Evolutionary conservation across 164 flowering plant genomes (phyloP), one percentile per base, ranked within the genome.

Genomic region (Warburgia ugandensis): DNA sequence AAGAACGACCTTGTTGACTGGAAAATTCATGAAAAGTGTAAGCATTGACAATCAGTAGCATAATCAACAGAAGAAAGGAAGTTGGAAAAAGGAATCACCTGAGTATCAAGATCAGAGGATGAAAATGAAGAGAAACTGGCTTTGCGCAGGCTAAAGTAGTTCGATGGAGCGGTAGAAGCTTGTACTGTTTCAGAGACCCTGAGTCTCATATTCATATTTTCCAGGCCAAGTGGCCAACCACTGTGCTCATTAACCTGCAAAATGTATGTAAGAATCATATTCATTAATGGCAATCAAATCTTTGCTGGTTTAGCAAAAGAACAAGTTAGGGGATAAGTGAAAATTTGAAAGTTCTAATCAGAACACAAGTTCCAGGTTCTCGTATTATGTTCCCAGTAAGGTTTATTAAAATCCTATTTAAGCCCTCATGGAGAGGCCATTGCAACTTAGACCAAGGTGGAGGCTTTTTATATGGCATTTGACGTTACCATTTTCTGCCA

Each of bases 141-240:
- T 3, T 78, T 70, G 9, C 60, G 73, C 20, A 41, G 5, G 27
- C 17, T 59, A 3, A 56, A 44, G 33, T 68, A 25, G 28, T 46
- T 28, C 27, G 71, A 67, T 21, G 53, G 54, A 22, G 45, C 49
- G 39, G 66, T 48, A 2, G 55, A 49, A 9, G 60, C 58, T 16
- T 46, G 62, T 26, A 52, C 23, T 25, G 51, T 40, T 36, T 71
- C 76, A n/a, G 26, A 36, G 27, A 60, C 57, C 45, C 57, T 42
- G 14, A 82, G 72, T 62, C 86, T 78, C 52, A 41, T 40, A 60
- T 63, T 72, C 74, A 85, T 72, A 45, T 69, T 73, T 60, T 65
- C 73, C 30, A 85, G 83, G 49, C 94, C 94, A 40, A 85, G 75
- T 1, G 94, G 89, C 94, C 94, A 85, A 39, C 94, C 94, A 23